Percentiles rank a stretch among this genome's conserved stretches.
Evolutionary conservation across 1,284 basidiomycete species (phyloP).

Genomic region (Quambalaria eucalypti): DNA sequence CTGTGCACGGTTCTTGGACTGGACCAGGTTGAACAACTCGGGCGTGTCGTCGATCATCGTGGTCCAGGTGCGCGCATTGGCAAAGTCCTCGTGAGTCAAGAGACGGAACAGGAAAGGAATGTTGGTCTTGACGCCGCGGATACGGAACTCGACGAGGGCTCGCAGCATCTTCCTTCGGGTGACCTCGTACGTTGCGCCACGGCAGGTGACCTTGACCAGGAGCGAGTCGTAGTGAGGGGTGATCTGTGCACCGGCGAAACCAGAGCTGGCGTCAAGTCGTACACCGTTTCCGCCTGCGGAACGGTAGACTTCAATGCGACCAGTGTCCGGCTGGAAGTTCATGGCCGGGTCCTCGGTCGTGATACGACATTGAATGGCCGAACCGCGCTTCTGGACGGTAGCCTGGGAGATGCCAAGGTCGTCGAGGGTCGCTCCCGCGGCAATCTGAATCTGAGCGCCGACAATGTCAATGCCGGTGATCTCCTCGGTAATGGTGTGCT

Average conservation of each 20-base stretch:
- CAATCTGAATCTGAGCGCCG: constrained; percentile 96
- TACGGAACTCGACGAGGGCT: constrained; percentile 97
- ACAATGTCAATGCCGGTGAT: constrained; percentile 98
- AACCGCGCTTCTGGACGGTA: constrained; percentile 88
- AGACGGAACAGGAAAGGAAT: constrained; percentile 98
- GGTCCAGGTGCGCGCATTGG: constrained; percentile 91
- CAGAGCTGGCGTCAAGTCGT: constrained; percentile 89
- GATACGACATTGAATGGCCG: constrained; percentile 96
- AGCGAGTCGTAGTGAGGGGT: constrained; percentile 98
- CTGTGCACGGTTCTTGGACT: constrained; percentile 95
- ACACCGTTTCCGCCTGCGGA: constrained; percentile 98
- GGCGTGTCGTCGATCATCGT: constrained; percentile 86
- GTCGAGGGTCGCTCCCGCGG: constrained; percentile 85
- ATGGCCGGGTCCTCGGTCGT: constrained; percentile 93
- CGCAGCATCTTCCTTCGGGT: constrained; percentile 98
- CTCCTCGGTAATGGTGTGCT: constrained; percentile 74
- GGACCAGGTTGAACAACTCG: constrained; percentile 95
- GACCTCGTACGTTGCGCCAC: constrained; percentile 95
- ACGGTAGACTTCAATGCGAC: constrained; percentile 98
- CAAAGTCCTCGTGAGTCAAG: constrained; percentile 93
- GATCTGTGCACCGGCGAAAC: constrained; percentile 98
- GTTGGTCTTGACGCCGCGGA: constrained; percentile 92
- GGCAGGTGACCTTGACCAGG: constrained; percentile 91
- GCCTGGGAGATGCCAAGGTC: constrained; percentile 96
- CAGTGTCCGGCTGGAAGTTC: constrained; percentile 94